A percentile compares a stretch with the other conserved stretches of the same genome.
These are phyloP conservation scores for Lathyrus sativus DNA, from an alignment of 306 rosid species.

Conservation along the genomic window DNA sequence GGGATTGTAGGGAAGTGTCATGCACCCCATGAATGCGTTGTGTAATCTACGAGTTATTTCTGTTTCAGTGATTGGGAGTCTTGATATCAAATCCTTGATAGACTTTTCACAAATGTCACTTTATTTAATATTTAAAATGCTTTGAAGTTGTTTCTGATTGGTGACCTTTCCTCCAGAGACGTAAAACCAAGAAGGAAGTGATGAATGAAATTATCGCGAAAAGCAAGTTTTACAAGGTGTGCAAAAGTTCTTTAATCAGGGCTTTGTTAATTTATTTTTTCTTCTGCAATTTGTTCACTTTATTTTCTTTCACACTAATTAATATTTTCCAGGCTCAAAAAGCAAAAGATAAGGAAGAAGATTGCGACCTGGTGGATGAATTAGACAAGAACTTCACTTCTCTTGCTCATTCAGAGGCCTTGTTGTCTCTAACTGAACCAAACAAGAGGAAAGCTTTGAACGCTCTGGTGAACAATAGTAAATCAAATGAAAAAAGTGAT, in stretches of 20 bases:
- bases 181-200: slow-evolving; percentile 86
- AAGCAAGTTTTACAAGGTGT: slow-evolving; percentile 81
- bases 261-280: slow-evolving; percentile 26
- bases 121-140: slow-evolving; percentile 20
- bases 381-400: slow-evolving; percentile 70
- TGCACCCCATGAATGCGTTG: not conserved
- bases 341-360: slow-evolving; percentile 85
- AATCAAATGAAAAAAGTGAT: slow-evolving; percentile 49
- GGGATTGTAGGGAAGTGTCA: not conserved
- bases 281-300: slow-evolving; percentile 13
- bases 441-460: slow-evolving; percentile 71
- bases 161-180: slow-evolving; percentile 55
- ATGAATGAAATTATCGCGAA: slow-evolving; percentile 79
- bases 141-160: slow-evolving; percentile 31
- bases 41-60: not conserved
- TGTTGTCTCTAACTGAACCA: slow-evolving; percentile 62
- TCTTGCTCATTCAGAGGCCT: slow-evolving; percentile 58
- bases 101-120: slow-evolving; percentile 5
- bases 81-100: not conserved
- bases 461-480: slow-evolving; percentile 58
- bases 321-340: slow-evolving; percentile 72
- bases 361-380: slow-evolving; percentile 69
- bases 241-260: slow-evolving; percentile 24
- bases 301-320: slow-evolving; percentile 22
- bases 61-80: slow-evolving; percentile 16